Evolutionary conservation across 2,329 filamentous ascomycete species (phyloP), one percentile per base, ranked within the genome.

Genomic region (Phaeophleospora eucalypticola): DNA sequence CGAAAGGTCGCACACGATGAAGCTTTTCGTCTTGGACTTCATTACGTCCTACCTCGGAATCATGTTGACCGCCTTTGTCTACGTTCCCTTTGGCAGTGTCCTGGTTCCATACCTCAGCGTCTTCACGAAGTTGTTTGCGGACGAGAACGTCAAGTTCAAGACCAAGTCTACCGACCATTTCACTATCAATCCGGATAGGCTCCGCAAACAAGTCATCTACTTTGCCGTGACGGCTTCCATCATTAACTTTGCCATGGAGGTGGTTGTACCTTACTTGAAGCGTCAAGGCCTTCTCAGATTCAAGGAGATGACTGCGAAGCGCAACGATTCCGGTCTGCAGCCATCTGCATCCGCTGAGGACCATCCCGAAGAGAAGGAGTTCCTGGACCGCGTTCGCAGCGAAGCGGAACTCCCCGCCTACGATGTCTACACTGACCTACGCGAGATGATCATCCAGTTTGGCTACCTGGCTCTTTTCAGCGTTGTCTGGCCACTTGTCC

Each of bases 11-110:
- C 80, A 95, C 63, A 88, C 93, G 0, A 83, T 87, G 48, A 98
- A 98, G 73, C 86, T 95, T 27, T 97, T 98, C 62, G 83, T 97
- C 12, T 80, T 97, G 62, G 95, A 96, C 72, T 95, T 96, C 69
- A 91, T 97, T 69, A 95, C 89, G 4, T 95, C 90, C 0, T 97
- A 96, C 65, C 82, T 95, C 43, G 87, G 89, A 1, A 84, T 94
- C n/a, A 84, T 95, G 63, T 78, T 97, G 15, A 96, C 90, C 0
- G 88, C 90, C 0, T 97, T 96, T 58, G 82, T 96, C 53, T 97
- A 96, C 61, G 87, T 95, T 16, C 91, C 91, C 0, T 97, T 97
- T 59, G 91, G 88, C 12, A 81, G 83, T 49, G 69, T 89, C 37
- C 80, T 98, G 9, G 82, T 93, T 0, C 91, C 93, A 0, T 86